Conservation (phyloP, 306 rosid genomes). For the Quercus variabilis region DNA sequence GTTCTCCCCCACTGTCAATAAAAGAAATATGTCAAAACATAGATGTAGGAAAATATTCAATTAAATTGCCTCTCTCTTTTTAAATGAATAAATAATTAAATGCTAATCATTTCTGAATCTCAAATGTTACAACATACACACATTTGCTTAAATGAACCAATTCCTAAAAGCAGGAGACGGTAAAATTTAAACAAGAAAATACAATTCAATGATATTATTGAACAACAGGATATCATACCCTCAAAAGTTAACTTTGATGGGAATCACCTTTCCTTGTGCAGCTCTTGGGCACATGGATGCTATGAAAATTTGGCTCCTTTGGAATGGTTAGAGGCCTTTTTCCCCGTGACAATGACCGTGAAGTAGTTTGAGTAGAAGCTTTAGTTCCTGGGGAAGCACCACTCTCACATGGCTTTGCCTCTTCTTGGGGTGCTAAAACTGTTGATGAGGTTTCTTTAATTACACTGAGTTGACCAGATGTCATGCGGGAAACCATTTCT, state of each 20-base stretch:
- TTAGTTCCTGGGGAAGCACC: conserved; percentile 25
- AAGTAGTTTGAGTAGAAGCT: conserved; percentile 6
- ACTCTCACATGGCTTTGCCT: conserved; percentile 29
- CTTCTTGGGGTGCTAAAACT: conserved; percentile 31
- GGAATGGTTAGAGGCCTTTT: conserved; percentile 54
- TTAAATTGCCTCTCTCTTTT: background rate
- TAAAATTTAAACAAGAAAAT: background rate
- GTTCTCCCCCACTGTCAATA: too few relatives aligned
- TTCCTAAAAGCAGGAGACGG: background rate
- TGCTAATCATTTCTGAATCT: background rate
- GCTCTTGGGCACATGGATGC: conserved; percentile 52
- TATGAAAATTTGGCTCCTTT: conserved; percentile 67
- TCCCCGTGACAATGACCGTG: conserved; percentile 35
- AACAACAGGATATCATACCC: conserved; percentile 16
- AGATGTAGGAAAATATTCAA: background rate
- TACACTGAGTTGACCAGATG: conserved; percentile 32
- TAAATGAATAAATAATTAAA: background rate
- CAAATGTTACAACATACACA: background rate
- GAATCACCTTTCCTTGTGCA: conserved; percentile 37
- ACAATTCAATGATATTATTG: conserved; percentile 51
- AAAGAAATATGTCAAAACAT: too few relatives aligned
- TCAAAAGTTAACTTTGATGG: background rate
- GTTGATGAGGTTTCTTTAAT: conserved; percentile 44
- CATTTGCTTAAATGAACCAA: background rate
- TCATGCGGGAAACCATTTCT: conserved; percentile 28